Conservation (phyloP, 129 eudicot genomes). For the Ambrosia artemisiifolia region DNA sequence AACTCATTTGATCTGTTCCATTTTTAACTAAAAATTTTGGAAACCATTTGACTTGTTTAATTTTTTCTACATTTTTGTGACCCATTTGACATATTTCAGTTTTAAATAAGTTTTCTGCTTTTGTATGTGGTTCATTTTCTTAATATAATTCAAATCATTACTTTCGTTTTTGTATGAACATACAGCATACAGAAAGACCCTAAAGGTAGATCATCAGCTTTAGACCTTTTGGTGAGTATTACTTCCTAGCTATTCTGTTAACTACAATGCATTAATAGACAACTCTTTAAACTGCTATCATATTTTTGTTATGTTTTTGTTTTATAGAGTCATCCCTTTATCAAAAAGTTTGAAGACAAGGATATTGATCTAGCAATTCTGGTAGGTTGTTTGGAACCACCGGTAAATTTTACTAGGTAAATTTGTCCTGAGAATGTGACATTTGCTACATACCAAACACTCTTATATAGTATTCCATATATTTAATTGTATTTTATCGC, state of each 20-base stretch:
- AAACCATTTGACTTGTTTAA: neutral
- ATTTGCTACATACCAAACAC: neutral
- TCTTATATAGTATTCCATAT: neutral
- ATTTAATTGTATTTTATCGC: neutral
- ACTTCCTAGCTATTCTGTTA: neutral
- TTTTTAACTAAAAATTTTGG: neutral
- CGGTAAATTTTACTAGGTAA: constrained; percentile 64
- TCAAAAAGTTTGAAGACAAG: constrained; percentile 93
- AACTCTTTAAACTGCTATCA: neutral
- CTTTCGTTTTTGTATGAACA: neutral
- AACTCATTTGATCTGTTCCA: neutral
- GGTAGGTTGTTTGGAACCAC: constrained; percentile 78
- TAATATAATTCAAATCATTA: too few relatives aligned
- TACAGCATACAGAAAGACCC: constrained; percentile 95
- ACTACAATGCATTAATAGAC: neutral
- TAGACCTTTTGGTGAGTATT: constrained; percentile 78
- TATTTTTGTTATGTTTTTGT: neutral
- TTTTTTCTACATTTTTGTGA: neutral
- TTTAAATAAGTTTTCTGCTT: neutral
- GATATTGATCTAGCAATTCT: constrained; percentile 80
- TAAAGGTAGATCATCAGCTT: constrained; percentile 62
- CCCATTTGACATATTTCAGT: neutral
- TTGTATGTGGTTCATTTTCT: neutral
- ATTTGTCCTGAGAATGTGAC: neutral
- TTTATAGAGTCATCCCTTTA: constrained; percentile 74